phyloP scores from a whole-genome alignment of 805 yeast species.

The Ogataea glucozyma region DNA sequence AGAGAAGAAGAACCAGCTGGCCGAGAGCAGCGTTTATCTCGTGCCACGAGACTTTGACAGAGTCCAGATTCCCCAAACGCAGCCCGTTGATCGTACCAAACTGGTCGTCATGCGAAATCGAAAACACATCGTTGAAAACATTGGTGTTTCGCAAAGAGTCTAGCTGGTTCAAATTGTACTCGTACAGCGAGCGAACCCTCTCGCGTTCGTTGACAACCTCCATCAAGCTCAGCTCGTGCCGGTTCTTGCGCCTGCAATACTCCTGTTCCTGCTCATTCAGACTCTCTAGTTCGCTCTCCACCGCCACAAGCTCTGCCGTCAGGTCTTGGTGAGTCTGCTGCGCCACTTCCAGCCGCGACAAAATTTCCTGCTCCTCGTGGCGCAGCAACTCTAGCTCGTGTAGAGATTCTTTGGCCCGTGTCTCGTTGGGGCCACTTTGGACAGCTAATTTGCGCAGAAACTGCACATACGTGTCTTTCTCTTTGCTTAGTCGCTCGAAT shows the following conservation, averaged over 20 bases:
- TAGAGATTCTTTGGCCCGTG: conserved; percentile 47
- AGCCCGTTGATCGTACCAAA: conserved; percentile 88
- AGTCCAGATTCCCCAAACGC: conserved; percentile 69
- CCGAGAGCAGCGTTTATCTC: conserved; percentile 93
- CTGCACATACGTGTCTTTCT: conserved; percentile 74
- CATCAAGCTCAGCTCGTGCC: conserved; percentile 52
- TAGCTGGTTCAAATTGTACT: conserved; percentile 60
- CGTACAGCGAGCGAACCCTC: conserved; percentile 62
- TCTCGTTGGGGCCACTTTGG: conserved; percentile 46
- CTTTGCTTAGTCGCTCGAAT: conserved; percentile 71
- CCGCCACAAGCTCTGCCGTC: conserved; percentile 46
- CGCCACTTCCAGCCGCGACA: conserved; percentile 41
- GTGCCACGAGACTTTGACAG: conserved; percentile 74
- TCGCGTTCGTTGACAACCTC: conserved; percentile 57
- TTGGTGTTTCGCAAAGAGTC: conserved; percentile 74
- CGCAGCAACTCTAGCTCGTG: conserved; percentile 49
- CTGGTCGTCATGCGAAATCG: conserved; percentile 79
- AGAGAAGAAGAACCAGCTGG: conserved; percentile 68
- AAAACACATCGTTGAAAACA: conserved; percentile 80
- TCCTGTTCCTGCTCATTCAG: conserved; percentile 47
- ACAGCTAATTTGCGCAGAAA: conserved; percentile 70
- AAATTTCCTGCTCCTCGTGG: conserved; percentile 37
- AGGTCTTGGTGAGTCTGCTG: conserved; percentile 47
- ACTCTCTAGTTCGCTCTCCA: conserved; percentile 41
- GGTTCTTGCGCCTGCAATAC: conserved; percentile 52